A percentile compares a stretch with the other conserved stretches of the same genome.
These are phyloP conservation scores for Lodderomyces parapsilosis DNA, from an alignment of 1,139 yeast genomes.

Conservation along the genomic window DNA sequence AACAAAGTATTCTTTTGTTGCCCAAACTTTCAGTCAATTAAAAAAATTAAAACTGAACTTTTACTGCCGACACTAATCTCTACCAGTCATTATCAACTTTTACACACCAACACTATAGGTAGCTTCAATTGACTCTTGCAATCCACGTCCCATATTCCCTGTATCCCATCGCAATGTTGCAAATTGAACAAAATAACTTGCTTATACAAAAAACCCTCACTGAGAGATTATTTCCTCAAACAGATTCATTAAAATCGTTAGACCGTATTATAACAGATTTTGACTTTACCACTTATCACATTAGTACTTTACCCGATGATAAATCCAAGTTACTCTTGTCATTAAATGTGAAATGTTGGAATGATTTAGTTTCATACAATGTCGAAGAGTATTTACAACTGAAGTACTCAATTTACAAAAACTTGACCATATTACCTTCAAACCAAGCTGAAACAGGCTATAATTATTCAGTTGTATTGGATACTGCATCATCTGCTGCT, in stretches of 20 bases:
- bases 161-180: slow-evolving; percentile 46
- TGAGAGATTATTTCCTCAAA: slow-evolving; percentile 33
- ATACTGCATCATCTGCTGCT: slow-evolving; percentile 46
- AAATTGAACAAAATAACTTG: slow-evolving; percentile 44
- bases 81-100: too few relatives aligned
- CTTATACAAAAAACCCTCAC: slow-evolving; percentile 43
- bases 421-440: slow-evolving; percentile 26
- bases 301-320: slow-evolving; percentile 72
- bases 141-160: slow-evolving; percentile 2
- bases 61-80: too few relatives aligned
- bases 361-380: slow-evolving; percentile 68
- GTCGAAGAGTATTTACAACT: slow-evolving; percentile 44
- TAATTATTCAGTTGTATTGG: slow-evolving; percentile 74
- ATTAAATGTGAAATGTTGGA: slow-evolving; percentile 73
- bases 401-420: slow-evolving; percentile 37
- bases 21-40: too few relatives aligned
- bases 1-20: neutral
- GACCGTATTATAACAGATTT: slow-evolving; percentile 93
- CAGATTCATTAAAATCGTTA: slow-evolving; percentile 49
- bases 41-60: too few relatives aligned
- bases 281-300: slow-evolving; percentile 91
- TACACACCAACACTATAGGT: too few relatives aligned
- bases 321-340: slow-evolving; percentile 67
- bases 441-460: slow-evolving; percentile 68
- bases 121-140: too few relatives aligned